phyloP scores from a whole-genome alignment of 1,139 yeast genomes.

The Candida tunisiensis region DNA sequence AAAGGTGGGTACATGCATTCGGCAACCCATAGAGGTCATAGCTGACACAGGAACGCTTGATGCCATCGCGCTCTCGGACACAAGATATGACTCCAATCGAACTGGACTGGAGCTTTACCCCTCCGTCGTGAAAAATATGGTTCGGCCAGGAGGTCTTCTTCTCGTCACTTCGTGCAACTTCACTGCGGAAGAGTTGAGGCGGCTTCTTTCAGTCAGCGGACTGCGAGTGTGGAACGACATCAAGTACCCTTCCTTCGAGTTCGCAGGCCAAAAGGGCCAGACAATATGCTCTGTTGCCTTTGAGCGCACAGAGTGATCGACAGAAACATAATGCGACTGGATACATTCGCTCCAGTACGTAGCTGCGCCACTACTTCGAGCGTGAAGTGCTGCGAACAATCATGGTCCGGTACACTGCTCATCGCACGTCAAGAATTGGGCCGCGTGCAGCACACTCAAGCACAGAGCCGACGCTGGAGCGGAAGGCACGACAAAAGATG shows the following conservation, averaged over 20 bases:
- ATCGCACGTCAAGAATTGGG: no score
- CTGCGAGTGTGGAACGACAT: slow-evolving; percentile 45
- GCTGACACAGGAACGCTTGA: slow-evolving; percentile 97
- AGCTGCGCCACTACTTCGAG: no score
- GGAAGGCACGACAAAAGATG: no score
- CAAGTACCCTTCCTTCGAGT: slow-evolving; percentile 64
- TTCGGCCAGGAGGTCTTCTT: slow-evolving; percentile 41
- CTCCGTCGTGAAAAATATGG: slow-evolving; percentile 34
- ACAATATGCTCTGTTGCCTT: slow-evolving; percentile 83
- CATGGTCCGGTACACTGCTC: no score
- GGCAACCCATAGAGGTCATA: no score
- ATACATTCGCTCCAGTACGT: no score
- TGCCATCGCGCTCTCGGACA: slow-evolving; percentile 80
- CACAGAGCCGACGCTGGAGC: no score
- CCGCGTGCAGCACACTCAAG: no score
- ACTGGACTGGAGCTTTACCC: slow-evolving; percentile 53
- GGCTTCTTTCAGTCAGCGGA: slow-evolving; percentile 30
- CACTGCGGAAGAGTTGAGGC: slow-evolving; percentile 56
- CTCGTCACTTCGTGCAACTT: slow-evolving; percentile 92
- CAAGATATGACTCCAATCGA: slow-evolving; percentile 24
- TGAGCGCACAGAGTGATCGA: slow-evolving; percentile 4
- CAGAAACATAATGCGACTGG: no score
- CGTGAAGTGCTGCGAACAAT: no score
- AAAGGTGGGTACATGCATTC: no score
- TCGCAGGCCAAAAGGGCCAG: slow-evolving; percentile 79